phyloP scores from a whole-genome alignment of 2,329 filamentous ascomycete genomes.

The Verticillium nonalfalfae region DNA sequence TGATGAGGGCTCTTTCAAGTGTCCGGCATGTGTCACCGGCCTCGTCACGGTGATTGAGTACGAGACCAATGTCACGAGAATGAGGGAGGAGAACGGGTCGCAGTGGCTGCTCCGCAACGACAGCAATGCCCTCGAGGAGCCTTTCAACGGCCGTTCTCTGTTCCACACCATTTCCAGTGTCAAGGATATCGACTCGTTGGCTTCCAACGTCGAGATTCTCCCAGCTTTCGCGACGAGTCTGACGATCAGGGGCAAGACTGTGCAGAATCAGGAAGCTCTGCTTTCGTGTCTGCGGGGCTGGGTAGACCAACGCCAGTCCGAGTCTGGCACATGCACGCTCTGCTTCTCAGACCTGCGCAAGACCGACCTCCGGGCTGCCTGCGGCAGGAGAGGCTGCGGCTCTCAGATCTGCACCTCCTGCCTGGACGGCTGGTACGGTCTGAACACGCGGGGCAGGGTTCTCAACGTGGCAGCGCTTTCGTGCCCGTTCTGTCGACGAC shows the following conservation, averaged over 20 bases:
- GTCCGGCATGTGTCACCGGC: conserved; percentile 30
- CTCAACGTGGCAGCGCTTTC: conserved; percentile 40
- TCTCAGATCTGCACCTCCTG: conserved; percentile 36
- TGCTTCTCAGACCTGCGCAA: conserved; percentile 34
- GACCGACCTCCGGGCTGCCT: conserved; percentile 30
- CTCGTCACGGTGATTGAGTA: conserved; percentile 26
- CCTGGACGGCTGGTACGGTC: conserved; percentile 35
- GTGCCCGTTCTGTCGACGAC: conserved; percentile 44
- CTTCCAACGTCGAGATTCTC: conserved; percentile 29
- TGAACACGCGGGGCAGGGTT: conserved; percentile 33
- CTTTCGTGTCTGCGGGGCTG: conserved; percentile 25
- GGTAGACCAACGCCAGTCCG: conserved; percentile 28
- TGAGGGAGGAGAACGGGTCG: conserved; percentile 32
- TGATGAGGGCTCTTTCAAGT: conserved; percentile 25
- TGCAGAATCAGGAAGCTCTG: conserved; percentile 32
- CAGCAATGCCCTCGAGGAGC: conserved; percentile 21
- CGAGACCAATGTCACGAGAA: conserved; percentile 27
- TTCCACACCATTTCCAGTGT: conserved; percentile 27
- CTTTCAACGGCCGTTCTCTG: conserved; percentile 31
- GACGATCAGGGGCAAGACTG: conserved; percentile 28
- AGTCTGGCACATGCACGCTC: conserved; percentile 34
- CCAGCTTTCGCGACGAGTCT: conserved; percentile 15
- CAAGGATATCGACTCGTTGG: conserved; percentile 23
- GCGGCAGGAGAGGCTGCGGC: conserved; percentile 35
- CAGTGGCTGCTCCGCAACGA: conserved; percentile 38